Evolutionary conservation across 2,329 filamentous ascomycete species (phyloP), one percentile per base, ranked within the genome.

Genomic region (Talaromyces sp.): DNA sequence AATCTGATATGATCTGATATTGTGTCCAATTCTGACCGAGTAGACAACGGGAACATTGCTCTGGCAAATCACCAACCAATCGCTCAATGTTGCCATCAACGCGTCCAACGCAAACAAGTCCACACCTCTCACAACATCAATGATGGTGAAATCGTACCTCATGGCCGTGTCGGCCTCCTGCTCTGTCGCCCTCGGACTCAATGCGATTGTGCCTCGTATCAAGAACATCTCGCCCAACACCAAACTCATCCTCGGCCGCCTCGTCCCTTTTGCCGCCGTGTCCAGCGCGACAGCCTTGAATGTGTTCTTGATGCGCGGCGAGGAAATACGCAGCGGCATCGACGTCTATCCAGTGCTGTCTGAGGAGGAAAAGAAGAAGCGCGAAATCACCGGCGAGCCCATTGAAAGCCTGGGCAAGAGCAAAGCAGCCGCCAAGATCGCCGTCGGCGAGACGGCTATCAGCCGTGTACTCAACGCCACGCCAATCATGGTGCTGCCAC

Each of bases 21-120:
- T 27, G 3, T 27, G 51, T 23, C 30, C 42, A 7, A 18, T 28
- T 12, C 36, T 27, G 36, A 56, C 34, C 5, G n/a, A 59, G 16
- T 67, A 90, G 83, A 96, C 89, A 52, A 84, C 85, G 50, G 95
- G 94, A 58, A 97, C 92, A 5, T 83, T 98, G 42, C 88, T 89
- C 67, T 99, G 95, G 95, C 95, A 99, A 79, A 87, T 97, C 62
- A 87, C 90, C 68, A 99, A 99, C 79, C 95, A 99, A 81, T 97
- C 93, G 12, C 88, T 99, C 69, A 99, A 99, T 75, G 95, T 99
- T 31, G 94, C 92, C 68, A 94, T 99, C 83, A 99, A 99, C 84
- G 92, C 87, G 75, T 91, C 94, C 73, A 99, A 99, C 76, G 92
- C 94, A 65, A 99, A 99, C 85, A 99, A 99, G 78, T 96, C 92